A percentile compares a stretch with the other conserved stretches of the same genome.
Evolutionary conservation across 139 green algal genomes (phyloP).

Genomic region (Astrephomene gubernaculifera): DNA sequence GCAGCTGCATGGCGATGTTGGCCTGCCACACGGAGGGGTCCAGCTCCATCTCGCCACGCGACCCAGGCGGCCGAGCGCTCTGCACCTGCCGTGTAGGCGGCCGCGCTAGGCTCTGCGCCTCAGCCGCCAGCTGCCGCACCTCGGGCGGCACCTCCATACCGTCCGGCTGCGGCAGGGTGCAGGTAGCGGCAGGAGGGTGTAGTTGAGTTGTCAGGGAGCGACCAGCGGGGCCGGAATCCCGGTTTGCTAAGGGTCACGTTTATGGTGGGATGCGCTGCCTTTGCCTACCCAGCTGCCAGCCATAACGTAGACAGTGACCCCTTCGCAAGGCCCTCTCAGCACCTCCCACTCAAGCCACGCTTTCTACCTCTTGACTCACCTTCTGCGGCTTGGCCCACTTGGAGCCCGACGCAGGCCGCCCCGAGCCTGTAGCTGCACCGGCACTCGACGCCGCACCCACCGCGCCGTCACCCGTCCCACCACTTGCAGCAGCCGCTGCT

Average conservation of each 20-base stretch:
- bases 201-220: too few relatives aligned
- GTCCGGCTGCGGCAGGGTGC: background rate
- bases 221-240: too few relatives aligned
- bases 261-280: too few relatives aligned
- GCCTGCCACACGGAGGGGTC: slow-evolving; percentile 55
- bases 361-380: too few relatives aligned
- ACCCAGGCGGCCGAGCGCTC: slow-evolving; percentile 51
- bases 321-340: too few relatives aligned
- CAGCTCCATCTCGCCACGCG: slow-evolving; percentile 38
- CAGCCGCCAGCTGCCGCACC: slow-evolving; percentile 30
- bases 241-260: too few relatives aligned
- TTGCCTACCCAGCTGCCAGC: too few relatives aligned
- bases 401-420: background rate
- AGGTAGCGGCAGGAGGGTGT: background rate
- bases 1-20: slow-evolving; percentile 54
- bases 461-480: background rate
- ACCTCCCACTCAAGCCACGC: too few relatives aligned
- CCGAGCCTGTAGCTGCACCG: background rate
- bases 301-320: too few relatives aligned
- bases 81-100: slow-evolving; percentile 53
- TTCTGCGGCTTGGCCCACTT: slow-evolving; percentile 27
- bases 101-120: slow-evolving; percentile 5
- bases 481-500: background rate
- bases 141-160: slow-evolving; percentile 14
- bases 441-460: background rate